Conservation (phyloP, 495 filamentous ascomycete genomes). For the Tirmania nivea region DNA sequence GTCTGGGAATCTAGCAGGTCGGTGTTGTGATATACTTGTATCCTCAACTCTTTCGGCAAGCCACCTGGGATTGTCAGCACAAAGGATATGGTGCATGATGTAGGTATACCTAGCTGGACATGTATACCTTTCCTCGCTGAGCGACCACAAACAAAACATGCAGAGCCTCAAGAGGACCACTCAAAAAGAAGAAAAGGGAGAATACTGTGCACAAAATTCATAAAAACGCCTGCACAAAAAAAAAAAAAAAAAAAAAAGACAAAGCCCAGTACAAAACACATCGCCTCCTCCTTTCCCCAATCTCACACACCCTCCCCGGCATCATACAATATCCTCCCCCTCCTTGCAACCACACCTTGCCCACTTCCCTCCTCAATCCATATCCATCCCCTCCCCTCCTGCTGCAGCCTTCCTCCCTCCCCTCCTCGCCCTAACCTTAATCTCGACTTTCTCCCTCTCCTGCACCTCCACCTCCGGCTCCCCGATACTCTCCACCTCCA, state of each 20-base stretch:
- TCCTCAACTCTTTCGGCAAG: no score
- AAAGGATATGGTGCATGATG: no score
- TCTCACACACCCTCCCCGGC: slow-evolving; percentile 28
- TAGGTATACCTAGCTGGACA: no score
- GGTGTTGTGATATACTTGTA: no score
- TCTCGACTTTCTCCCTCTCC: slow-evolving; percentile 10
- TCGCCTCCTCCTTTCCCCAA: not conserved
- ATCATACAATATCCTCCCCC: not conserved
- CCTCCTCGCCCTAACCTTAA: slow-evolving; percentile 10
- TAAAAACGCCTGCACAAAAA: not conserved
- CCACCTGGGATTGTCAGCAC: no score
- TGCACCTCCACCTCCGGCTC: slow-evolving; percentile 4
- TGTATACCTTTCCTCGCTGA: no score
- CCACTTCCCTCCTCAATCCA: slow-evolving; percentile 10
- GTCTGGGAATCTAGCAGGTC: no score
- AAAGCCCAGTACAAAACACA: not conserved
- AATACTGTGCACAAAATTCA: not conserved
- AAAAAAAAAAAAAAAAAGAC: not conserved
- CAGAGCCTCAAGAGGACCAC: no score
- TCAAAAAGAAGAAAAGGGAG: not conserved
- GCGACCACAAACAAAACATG: no score
- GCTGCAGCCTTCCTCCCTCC: slow-evolving; percentile 6
- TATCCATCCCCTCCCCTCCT: slow-evolving; percentile 14
- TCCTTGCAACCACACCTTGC: not conserved
- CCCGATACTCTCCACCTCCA: slow-evolving; percentile 10